Conservation (phyloP, 2,329 filamentous ascomycete species). For the Cladophialophora chaetospira region DNA sequence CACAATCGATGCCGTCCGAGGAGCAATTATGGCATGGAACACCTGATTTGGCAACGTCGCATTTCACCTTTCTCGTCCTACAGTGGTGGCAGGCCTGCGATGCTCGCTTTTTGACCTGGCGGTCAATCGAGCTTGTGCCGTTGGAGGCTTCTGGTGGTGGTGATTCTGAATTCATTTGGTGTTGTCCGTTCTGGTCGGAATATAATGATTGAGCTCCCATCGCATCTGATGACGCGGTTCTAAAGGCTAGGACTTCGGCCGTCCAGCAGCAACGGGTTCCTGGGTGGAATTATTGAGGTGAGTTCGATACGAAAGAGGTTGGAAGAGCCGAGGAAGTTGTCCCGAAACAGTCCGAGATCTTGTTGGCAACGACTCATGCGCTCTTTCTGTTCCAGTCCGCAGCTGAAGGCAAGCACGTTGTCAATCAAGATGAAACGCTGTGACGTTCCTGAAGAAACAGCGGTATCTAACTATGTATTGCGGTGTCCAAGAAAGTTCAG, state of each 20-base stretch:
- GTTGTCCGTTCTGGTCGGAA: background rate
- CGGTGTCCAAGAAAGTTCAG: no score
- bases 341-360: background rate
- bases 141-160: background rate
- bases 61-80: conserved; percentile 41
- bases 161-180: background rate
- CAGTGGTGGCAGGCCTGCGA: conserved; percentile 41
- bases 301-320: background rate
- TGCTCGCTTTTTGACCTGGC: conserved; percentile 25
- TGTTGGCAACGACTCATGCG: background rate
- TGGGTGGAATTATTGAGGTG: background rate
- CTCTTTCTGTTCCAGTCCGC: background rate
- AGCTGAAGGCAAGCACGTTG: background rate
- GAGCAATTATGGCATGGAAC: conserved; percentile 26
- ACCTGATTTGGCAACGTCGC: conserved; percentile 34
- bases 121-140: conserved; percentile 2
- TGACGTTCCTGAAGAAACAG: background rate
- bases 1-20: conserved; percentile 25
- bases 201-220: background rate
- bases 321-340: background rate
- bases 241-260: no score
- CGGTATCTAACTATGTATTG: background rate
- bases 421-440: background rate
- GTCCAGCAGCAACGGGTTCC: background rate
- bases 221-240: background rate